Conservation (phyloP, 2,329 filamentous ascomycete genomes). For the Lecanicillium sp. region DNA sequence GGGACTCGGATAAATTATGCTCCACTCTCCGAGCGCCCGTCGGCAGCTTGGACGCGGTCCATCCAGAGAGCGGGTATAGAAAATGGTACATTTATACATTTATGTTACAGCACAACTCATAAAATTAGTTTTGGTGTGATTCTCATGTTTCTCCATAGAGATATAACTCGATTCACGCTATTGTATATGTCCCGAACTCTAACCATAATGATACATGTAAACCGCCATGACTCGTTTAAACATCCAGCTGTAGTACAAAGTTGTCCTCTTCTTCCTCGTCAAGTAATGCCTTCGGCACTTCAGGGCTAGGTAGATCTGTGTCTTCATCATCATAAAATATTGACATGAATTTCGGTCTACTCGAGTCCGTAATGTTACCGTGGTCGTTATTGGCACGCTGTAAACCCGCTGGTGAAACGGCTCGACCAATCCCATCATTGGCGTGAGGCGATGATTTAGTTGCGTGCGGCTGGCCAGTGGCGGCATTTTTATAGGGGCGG, state of each 20-base stretch:
- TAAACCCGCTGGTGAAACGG: too few species aligned
- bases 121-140: constrained; percentile 18
- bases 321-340: constrained; percentile 48
- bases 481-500: constrained; percentile 17
- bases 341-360: constrained; percentile 45
- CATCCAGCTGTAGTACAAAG: constrained; percentile 45
- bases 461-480: neutral
- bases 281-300: constrained; percentile 9
- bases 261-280: constrained; percentile 44
- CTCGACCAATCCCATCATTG: too few species aligned
- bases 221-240: constrained; percentile 12
- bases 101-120: too few species aligned
- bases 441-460: too few species aligned
- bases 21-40: neutral
- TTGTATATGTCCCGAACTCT: too few species aligned
- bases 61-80: constrained; percentile 16
- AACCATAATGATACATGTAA: constrained; percentile 10
- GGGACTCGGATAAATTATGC: constrained; percentile 5
- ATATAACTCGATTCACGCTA: too few species aligned
- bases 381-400: constrained; percentile 4
- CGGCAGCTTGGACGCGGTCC: constrained; percentile 17
- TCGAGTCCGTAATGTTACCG: constrained; percentile 16
- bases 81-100: too few species aligned
- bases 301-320: constrained; percentile 21
- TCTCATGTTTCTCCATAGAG: too few species aligned